phyloP scores from a whole-genome alignment of 192 early-diverging fungal genomes.

The Pilobolus umbonatus region DNA sequence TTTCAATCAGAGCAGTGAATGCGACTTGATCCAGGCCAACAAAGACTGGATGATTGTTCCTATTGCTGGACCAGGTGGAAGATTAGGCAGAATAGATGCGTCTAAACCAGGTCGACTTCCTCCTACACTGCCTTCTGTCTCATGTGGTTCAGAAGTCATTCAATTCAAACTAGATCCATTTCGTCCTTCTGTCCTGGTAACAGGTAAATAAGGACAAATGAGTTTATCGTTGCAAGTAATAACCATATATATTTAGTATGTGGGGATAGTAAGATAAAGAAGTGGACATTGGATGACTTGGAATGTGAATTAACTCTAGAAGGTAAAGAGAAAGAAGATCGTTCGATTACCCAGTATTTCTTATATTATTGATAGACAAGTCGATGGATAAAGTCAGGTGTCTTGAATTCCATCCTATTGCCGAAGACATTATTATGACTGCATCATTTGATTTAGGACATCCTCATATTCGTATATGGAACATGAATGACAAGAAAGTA shows the following conservation, averaged over 20 bases:
- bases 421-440: constrained; percentile 53
- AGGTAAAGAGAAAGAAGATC: constrained; percentile 14
- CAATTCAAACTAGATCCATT: constrained; percentile 76
- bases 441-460: constrained; percentile 53
- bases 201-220: no score
- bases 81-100: constrained; percentile 64
- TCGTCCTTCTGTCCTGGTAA: constrained; percentile 49
- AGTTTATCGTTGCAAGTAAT: no score
- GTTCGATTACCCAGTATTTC: neutral
- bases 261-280: constrained; percentile 62
- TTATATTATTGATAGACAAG: constrained; percentile 23
- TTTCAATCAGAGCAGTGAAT: constrained; percentile 47
- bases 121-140: constrained; percentile 48
- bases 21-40: constrained; percentile 56
- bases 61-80: constrained; percentile 73
- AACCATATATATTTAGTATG: constrained; percentile 25
- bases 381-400: constrained; percentile 48
- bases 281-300: constrained; percentile 52
- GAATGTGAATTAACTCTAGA: constrained; percentile 26
- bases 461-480: constrained; percentile 52
- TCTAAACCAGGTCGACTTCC: constrained; percentile 68
- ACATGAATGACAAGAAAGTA: constrained; percentile 40
- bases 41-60: constrained; percentile 64
- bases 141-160: constrained; percentile 56
- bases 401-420: constrained; percentile 54